phyloP scores from a whole-genome alignment of 176 grass and related monocot species.

The Hyparrhenia diplandra region DNA sequence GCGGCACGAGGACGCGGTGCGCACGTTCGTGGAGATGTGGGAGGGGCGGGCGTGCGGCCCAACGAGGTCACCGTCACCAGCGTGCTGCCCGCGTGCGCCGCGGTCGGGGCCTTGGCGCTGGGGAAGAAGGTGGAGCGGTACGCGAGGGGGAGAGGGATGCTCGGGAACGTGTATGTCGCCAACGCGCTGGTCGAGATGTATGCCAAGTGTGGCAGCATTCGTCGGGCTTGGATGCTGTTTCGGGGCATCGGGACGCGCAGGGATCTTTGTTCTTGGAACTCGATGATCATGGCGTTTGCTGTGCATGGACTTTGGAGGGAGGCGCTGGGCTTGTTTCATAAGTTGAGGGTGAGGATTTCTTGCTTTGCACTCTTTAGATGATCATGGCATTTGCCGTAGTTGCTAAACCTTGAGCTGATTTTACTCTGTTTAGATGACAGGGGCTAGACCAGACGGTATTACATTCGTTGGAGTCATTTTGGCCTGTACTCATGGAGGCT shows the following conservation, averaged over 20 bases:
- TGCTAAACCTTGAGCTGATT: slow-evolving; percentile 2
- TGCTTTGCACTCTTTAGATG: neutral
- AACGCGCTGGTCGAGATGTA: slow-evolving; percentile 83
- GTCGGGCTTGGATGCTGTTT: slow-evolving; percentile 56
- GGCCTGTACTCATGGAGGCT: slow-evolving; percentile 75
- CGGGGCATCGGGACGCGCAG: slow-evolving; percentile 30
- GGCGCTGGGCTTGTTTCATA: slow-evolving; percentile 48
- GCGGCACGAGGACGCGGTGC: slow-evolving; percentile 36
- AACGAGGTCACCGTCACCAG: slow-evolving; percentile 66
- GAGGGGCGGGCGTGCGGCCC: slow-evolving; percentile 28
- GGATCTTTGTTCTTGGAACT: slow-evolving; percentile 86
- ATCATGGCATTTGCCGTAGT: neutral
- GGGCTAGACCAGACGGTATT: slow-evolving; percentile 52
- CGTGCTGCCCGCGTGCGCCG: slow-evolving; percentile 59
- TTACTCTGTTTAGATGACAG: slow-evolving; percentile 41
- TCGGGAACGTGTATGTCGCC: slow-evolving; percentile 37
- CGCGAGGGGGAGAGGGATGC: slow-evolving; percentile 15
- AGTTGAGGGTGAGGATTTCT: slow-evolving; percentile 41
- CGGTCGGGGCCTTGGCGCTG: slow-evolving; percentile 51
- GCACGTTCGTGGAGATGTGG: slow-evolving; percentile 58
- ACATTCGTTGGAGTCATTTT: slow-evolving; percentile 62
- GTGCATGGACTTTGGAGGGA: slow-evolving; percentile 58
- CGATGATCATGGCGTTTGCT: slow-evolving; percentile 76
- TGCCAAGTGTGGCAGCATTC: slow-evolving; percentile 64
- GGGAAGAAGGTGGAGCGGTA: slow-evolving; percentile 64